phyloP scores from a whole-genome alignment of 78 protist genomes.

The Carpediemonas membranifera region DNA sequence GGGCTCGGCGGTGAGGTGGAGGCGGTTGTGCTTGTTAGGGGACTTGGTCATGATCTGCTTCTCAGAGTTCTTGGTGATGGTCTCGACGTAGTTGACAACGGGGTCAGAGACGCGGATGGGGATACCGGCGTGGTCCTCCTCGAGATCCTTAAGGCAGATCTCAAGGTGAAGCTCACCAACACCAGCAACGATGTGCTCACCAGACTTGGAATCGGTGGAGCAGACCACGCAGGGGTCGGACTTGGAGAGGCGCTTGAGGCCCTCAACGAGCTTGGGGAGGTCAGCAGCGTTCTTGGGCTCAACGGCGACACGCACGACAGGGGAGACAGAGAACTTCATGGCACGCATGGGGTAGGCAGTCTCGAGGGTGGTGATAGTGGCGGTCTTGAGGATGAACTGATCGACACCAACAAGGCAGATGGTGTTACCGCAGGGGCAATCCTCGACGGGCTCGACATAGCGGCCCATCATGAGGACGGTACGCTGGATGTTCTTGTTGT shows the following conservation, averaged over 20 bases:
- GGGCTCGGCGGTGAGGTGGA: slow-evolving; percentile 75
- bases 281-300: slow-evolving; percentile 88
- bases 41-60: slow-evolving; percentile 82
- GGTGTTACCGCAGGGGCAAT: slow-evolving; percentile 90
- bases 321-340: slow-evolving; percentile 98
- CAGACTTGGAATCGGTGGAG: too few relatives aligned
- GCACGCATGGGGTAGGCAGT: slow-evolving; percentile 67
- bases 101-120: slow-evolving; percentile 85
- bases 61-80: too few relatives aligned
- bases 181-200: slow-evolving; percentile 98
- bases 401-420: slow-evolving; percentile 92
- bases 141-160: slow-evolving; percentile 93
- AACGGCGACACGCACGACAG: slow-evolving; percentile 99
- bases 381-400: slow-evolving; percentile 91
- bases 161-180: slow-evolving; percentile 98
- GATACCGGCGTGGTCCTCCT: slow-evolving; percentile 65
- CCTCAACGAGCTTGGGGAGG: slow-evolving; percentile 97
- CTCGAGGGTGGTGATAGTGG: slow-evolving; percentile 86
- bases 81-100: too few relatives aligned
- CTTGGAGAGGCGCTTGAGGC: slow-evolving; percentile 87
- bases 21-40: slow-evolving; percentile 99
- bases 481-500: slow-evolving; percentile 89
- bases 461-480: slow-evolving; percentile 96
- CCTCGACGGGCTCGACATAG: slow-evolving; percentile 83
- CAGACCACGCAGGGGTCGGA: slow-evolving; percentile 82